Percentiles rank a stretch among this genome's conserved stretches.
These are phyloP conservation scores for Salicornia ramosissima DNA, from an alignment of 148 eudicot species.

Conservation along the genomic window DNA sequence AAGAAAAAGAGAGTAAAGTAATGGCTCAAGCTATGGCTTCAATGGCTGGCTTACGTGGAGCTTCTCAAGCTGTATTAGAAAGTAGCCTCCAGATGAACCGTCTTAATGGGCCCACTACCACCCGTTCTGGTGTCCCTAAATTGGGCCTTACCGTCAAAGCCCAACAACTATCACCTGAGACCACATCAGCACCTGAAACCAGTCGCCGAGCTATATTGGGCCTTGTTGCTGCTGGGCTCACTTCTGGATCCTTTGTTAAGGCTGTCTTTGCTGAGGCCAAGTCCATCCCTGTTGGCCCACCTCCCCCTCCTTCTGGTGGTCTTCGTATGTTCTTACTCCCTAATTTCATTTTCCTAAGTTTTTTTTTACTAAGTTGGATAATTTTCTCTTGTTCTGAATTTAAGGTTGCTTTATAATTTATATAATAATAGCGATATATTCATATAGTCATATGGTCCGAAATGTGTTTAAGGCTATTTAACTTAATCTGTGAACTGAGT, in stretches of 20 bases:
- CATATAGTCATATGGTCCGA: no score
- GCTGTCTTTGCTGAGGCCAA: constrained; percentile 76
- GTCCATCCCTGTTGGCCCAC: constrained; percentile 72
- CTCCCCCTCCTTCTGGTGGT: constrained; percentile 96
- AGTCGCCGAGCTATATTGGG: constrained; percentile 79
- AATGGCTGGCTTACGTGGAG: constrained; percentile 64
- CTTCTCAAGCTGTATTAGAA: constrained; percentile 63
- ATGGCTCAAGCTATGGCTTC: constrained; percentile 94
- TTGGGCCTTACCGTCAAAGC: constrained; percentile 44
- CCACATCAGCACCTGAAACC: constrained; percentile 38
- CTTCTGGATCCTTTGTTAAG: constrained; percentile 53
- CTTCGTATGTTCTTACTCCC: constrained; percentile 39
- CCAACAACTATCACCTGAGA: constrained; percentile 49
- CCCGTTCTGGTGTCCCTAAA: constrained; percentile 35
- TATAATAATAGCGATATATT: no score
- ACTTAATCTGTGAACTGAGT: no score
- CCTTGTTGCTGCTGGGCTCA: constrained; percentile 72
- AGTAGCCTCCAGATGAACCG: constrained; percentile 68
- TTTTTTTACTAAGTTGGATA: no score
- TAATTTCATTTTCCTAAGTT: no score
- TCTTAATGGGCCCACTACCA: constrained; percentile 29
- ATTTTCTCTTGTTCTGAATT: no score
- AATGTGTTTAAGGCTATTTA: no score
- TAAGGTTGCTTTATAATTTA: no score
- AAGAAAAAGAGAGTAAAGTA: background rate